Evolutionary conservation across 352 stramenopile genomes (phyloP).

Genomic region (Blastocystis sp.): DNA sequence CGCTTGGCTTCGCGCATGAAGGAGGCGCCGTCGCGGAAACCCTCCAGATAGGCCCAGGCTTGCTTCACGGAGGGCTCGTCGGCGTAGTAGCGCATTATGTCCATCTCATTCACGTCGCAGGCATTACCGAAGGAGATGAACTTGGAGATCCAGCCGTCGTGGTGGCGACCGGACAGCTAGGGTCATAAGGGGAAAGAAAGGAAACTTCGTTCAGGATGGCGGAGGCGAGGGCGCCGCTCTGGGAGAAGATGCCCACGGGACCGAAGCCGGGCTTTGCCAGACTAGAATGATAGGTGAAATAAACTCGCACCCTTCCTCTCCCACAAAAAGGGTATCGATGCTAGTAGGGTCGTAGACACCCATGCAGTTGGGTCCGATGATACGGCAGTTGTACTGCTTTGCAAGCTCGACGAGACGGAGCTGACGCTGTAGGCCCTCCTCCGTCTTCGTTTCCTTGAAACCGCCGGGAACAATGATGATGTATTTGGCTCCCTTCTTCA

Average conservation of each 20-base stretch:
- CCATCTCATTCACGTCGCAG: constrained; percentile 54
- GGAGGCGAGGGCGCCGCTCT: constrained; percentile 32
- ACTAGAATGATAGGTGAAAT: constrained; percentile 1
- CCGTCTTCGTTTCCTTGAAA: constrained; percentile 51
- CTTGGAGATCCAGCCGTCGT: constrained; percentile 55
- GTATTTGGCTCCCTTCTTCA: constrained; percentile 56
- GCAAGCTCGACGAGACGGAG: constrained; percentile 2
- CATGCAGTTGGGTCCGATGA: constrained; percentile 56
- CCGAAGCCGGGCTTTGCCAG: constrained; percentile 38
- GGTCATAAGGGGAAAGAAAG: background rate
- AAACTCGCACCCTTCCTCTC: constrained; percentile 12
- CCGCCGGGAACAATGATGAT: constrained; percentile 52
- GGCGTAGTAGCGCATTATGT: constrained; percentile 22
- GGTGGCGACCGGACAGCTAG: constrained; percentile 10
- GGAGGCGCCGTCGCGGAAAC: constrained; percentile 21
- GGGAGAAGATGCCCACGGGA: constrained; percentile 48
- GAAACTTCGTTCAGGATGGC: constrained; percentile 49
- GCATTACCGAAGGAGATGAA: constrained; percentile 55
- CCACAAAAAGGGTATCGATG: constrained; percentile 52
- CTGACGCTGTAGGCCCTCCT: constrained; percentile 47
- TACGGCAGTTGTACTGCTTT: constrained; percentile 36
- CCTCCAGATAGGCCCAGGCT: constrained; percentile 49
- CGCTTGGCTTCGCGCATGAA: constrained; percentile 17
- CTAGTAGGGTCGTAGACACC: constrained; percentile 43
- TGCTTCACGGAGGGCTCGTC: constrained; percentile 50